Evolutionary conservation across 2,329 filamentous ascomycete genomes (phyloP), one percentile per base, ranked within the genome.

Genomic region (Pestalotiopsis fici): DNA sequence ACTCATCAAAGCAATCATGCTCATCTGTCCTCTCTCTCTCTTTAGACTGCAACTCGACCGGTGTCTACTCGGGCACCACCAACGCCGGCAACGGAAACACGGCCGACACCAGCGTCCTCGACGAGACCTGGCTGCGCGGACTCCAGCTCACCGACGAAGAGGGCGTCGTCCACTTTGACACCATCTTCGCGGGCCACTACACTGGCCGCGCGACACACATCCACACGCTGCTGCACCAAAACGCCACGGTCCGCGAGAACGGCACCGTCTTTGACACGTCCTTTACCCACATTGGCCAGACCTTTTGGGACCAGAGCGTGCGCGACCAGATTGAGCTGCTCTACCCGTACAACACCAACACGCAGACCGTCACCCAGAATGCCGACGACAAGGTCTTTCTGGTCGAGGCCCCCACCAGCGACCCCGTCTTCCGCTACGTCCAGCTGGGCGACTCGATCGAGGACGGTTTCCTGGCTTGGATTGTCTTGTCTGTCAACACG

Each of bases 241-340:
- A 70, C 55, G 72, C 74, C 11, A 75, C 75, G 5, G 71, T 82
- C 9, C 79, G 83, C 43, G 69, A 78, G 35, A 88, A 88, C 77
- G 80, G 81, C 69, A 88, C 85, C 63, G 72, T 73, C 54, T 73
- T 78, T 21, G 82, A 81, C 68, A 82, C 85, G 28, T 79, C 78
- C 54, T 79, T 86, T 56, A 83, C 85, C 3, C 86, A 90, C 76
- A 83, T 89, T 57, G 87, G 87, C n/a, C 87, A 90, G 74, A 76
- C 89, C 65, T 90, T 88, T 81, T 86, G 88, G 74, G 86, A 89
- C 74, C 84, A 88, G 71, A 79, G 81, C 71, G 82, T 90, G 31
- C 82, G 87, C 69, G 67, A 73, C 9, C 71, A 79, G 43, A 85
- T 88, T 66, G 83, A 86, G 69, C 71, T 73, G 25, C 78, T 77